phyloP scores from a whole-genome alignment of 495 filamentous ascomycete genomes.

The Articulospora tetracladia region DNA sequence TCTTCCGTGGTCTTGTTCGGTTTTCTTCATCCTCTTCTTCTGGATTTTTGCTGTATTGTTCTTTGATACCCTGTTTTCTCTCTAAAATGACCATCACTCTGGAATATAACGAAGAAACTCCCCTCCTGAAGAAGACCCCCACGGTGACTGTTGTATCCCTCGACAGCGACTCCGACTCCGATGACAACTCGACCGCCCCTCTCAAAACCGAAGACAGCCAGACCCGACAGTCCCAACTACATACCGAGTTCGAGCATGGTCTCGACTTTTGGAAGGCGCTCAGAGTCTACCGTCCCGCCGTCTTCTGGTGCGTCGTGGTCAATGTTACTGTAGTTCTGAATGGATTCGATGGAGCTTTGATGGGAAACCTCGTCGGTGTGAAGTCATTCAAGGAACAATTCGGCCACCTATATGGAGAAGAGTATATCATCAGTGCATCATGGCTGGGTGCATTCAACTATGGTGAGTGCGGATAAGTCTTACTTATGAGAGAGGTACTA shows the following conservation, averaged over 20 bases:
- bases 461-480: constrained; percentile 2
- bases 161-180: neutral
- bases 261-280: constrained; percentile 25
- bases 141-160: neutral
- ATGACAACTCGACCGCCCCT: neutral
- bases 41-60: neutral
- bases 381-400: constrained; percentile 30
- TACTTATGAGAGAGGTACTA: neutral
- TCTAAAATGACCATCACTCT: neutral
- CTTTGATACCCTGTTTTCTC: neutral
- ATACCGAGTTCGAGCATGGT: constrained; percentile 22
- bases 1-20: neutral
- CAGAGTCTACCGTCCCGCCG: constrained; percentile 34
- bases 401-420: constrained; percentile 27
- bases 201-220: neutral
- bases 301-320: constrained; percentile 27
- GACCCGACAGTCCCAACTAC: neutral
- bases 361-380: constrained; percentile 31
- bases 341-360: constrained; percentile 36
- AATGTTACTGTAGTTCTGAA: constrained; percentile 38
- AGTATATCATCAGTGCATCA: constrained; percentile 36
- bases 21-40: neutral
- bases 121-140: neutral
- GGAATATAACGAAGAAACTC: neutral
- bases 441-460: constrained; percentile 13